Percentiles rank a stretch among this genome's conserved stretches.
Conservation (phyloP, 495 filamentous ascomycete genomes). For the Tuber aestivum region DNA sequence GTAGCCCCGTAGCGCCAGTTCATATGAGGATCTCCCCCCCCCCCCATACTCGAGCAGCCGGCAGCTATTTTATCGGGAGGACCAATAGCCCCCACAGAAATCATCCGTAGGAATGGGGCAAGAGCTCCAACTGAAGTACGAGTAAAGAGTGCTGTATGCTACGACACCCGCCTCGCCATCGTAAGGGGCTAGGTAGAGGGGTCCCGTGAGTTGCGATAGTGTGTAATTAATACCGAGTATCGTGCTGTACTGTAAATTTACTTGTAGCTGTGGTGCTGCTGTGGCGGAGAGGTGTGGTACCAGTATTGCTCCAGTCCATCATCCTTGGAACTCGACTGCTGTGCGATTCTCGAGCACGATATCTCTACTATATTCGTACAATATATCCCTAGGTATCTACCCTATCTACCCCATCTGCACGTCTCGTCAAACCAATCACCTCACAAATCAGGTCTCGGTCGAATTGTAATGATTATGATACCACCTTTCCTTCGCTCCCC, state of each 20-base stretch:
- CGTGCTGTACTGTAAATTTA: no score
- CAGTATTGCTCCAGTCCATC: not conserved
- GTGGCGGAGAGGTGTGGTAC: not conserved
- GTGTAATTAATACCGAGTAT: not conserved
- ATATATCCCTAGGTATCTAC: not conserved
- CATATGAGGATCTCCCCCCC: not conserved
- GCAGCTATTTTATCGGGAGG: not conserved
- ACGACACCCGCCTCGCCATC: not conserved
- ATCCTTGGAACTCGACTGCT: not conserved
- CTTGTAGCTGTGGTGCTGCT: not conserved
- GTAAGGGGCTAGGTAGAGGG: not conserved
- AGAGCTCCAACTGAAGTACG: not conserved
- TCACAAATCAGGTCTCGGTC: not conserved
- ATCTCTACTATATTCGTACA: not conserved
- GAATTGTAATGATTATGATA: no score
- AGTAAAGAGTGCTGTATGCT: not conserved
- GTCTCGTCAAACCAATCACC: not conserved
- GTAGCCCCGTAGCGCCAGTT: no score
- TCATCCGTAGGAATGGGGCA: not conserved
- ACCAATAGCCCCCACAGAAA: not conserved
- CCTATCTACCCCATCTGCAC: not conserved
- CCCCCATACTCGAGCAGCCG: not conserved
- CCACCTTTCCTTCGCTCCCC: not conserved
- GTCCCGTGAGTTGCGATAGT: not conserved
- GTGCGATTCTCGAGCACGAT: not conserved